Evolutionary conservation across 2,329 filamentous ascomycete species (phyloP).

Genomic region (Mycosphaerella sp.): DNA sequence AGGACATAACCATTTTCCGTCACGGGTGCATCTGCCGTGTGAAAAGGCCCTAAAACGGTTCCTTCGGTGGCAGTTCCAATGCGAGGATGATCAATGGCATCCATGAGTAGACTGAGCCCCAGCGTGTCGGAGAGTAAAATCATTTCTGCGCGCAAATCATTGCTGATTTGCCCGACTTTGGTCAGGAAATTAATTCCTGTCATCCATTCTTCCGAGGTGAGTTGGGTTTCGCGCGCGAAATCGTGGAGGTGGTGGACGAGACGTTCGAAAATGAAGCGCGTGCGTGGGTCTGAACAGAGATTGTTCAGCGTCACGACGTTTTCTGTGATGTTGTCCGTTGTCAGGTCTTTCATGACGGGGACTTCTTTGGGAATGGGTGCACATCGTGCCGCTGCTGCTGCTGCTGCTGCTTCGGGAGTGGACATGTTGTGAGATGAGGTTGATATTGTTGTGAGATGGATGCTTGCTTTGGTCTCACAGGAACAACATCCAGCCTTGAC

Average conservation of each 20-base stretch:
- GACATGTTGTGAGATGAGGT: not conserved
- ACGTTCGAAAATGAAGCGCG: conserved; percentile 66
- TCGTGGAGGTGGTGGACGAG: conserved; percentile 72
- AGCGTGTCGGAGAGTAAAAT: conserved; percentile 74
- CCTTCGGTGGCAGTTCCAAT: conserved; percentile 63
- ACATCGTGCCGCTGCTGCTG: conserved; percentile 1
- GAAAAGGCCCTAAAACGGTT: conserved; percentile 73
- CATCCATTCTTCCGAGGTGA: conserved; percentile 74
- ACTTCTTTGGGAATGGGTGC: conserved; percentile 1
- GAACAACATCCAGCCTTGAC: no score
- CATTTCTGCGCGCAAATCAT: conserved; percentile 45
- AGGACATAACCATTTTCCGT: conserved; percentile 54
- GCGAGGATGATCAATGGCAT: conserved; percentile 76
- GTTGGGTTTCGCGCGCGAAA: conserved; percentile 69
- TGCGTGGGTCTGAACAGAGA: conserved; percentile 56
- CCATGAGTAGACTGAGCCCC: conserved; percentile 72
- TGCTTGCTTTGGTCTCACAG: no score
- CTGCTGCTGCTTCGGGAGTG: not conserved
- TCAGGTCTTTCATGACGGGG: conserved; percentile 60
- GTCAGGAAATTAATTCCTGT: conserved; percentile 64
- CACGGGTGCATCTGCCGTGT: conserved; percentile 65
- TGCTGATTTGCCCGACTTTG: conserved; percentile 57
- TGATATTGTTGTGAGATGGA: not conserved
- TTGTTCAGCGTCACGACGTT: conserved; percentile 70
- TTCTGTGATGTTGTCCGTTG: conserved; percentile 70